Conservation (phyloP, 768 basidiomycete species). For the Phanerodontia chrysosporium region DNA sequence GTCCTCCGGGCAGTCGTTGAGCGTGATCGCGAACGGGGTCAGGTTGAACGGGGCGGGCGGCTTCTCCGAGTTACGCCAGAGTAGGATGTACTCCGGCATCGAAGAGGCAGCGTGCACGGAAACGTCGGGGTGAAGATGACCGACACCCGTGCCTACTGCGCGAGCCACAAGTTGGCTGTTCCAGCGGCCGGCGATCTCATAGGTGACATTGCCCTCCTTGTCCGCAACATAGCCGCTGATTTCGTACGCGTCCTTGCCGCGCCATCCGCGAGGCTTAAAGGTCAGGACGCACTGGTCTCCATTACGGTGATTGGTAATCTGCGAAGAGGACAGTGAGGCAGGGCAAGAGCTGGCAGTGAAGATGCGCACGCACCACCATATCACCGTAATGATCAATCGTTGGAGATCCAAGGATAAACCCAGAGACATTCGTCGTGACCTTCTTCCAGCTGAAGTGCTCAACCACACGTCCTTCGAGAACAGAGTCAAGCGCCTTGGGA, state of each 20-base stretch:
- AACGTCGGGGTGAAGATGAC: slow-evolving; percentile 70
- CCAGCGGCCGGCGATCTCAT: slow-evolving; percentile 95
- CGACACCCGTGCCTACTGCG: slow-evolving; percentile 51
- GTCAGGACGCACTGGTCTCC: slow-evolving; percentile 83
- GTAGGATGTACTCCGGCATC: slow-evolving; percentile 70
- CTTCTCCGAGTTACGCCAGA: slow-evolving; percentile 93
- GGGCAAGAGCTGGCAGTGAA: too few relatives aligned
- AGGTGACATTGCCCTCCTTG: slow-evolving; percentile 55
- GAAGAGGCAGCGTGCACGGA: slow-evolving; percentile 41
- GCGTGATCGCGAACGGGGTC: slow-evolving; percentile 88
- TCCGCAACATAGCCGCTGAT: slow-evolving; percentile 84
- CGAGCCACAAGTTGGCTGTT: slow-evolving; percentile 91
- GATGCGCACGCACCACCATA: slow-evolving; percentile 72
- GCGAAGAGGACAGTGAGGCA: too few relatives aligned
- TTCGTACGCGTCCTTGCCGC: slow-evolving; percentile 87
- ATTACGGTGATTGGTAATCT: slow-evolving; percentile 89
- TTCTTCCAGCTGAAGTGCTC: slow-evolving; percentile 98
- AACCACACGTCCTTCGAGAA: slow-evolving; percentile 49
- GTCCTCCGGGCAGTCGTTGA: slow-evolving; percentile 81
- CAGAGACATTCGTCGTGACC: slow-evolving; percentile 85
- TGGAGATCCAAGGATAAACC: slow-evolving; percentile 82
- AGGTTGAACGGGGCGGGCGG: slow-evolving; percentile 85
- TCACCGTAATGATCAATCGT: slow-evolving; percentile 74
- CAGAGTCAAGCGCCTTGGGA: slow-evolving; percentile 47
- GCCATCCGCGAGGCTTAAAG: slow-evolving; percentile 96